Evolutionary conservation across 2,329 filamentous ascomycete species (phyloP).

Genomic region (Conoideocrella luteorostrata): DNA sequence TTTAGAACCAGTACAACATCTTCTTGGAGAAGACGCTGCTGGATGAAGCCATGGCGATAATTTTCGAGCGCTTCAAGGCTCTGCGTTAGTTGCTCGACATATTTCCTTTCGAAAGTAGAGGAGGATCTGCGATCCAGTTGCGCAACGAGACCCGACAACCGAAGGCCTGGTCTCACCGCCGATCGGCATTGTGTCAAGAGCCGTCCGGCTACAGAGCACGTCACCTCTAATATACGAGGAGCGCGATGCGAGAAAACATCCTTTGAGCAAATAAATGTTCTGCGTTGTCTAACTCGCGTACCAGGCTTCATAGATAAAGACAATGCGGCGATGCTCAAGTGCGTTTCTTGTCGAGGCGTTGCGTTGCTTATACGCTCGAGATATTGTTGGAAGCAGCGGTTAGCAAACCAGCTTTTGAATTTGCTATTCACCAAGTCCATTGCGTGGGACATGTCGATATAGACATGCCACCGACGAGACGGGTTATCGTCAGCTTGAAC

Average conservation of each 20-base stretch:
- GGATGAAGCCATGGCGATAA: background rate
- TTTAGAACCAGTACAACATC: background rate
- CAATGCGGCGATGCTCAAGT: background rate
- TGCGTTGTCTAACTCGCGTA: background rate
- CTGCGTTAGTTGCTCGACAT: background rate
- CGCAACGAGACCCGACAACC: background rate
- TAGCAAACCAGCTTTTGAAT: slow-evolving; percentile 4
- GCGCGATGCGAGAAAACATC: background rate
- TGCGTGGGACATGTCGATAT: slow-evolving; percentile 7
- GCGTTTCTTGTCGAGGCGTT: background rate
- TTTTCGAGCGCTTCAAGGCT: slow-evolving; percentile 2
- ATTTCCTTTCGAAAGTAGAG: background rate
- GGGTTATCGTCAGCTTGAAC: background rate
- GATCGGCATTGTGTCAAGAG: background rate
- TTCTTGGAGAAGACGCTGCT: background rate
- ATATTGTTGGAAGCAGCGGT: background rate
- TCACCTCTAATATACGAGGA: background rate
- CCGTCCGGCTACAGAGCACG: background rate
- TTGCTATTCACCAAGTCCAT: slow-evolving; percentile 9
- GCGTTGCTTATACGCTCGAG: background rate
- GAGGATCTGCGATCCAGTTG: background rate
- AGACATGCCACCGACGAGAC: background rate
- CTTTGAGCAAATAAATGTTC: background rate
- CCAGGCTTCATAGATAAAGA: background rate
- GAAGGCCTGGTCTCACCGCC: background rate